Conservation (phyloP, 257 asterid species). For the Lavandula angustifolia region DNA sequence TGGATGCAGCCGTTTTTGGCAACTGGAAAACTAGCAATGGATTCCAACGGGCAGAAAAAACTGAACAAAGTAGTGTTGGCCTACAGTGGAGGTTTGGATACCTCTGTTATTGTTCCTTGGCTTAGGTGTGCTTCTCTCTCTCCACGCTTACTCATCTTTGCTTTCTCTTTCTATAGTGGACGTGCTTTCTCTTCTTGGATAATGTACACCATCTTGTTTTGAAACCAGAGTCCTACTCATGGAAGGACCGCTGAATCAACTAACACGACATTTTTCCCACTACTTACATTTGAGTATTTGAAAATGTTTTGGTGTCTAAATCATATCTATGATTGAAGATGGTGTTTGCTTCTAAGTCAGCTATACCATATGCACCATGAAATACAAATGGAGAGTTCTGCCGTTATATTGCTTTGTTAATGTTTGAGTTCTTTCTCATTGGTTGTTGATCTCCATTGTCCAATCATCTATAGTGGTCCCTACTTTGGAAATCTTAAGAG, state of each 20-base stretch:
- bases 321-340: background rate
- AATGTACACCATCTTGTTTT: background rate
- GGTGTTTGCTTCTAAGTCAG: background rate
- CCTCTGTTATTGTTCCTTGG: constrained; percentile 99
- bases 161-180: constrained; percentile 11
- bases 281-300: too few species aligned
- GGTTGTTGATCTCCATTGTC: background rate
- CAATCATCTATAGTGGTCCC: background rate
- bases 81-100: constrained; percentile 94
- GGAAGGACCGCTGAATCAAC: background rate
- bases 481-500: background rate
- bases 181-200: background rate
- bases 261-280: too few species aligned
- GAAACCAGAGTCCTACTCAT: background rate
- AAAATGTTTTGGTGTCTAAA: background rate
- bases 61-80: constrained; percentile 92
- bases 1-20: constrained; percentile 58
- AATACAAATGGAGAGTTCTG: background rate
- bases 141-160: background rate
- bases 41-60: constrained; percentile 49
- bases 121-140: constrained; percentile 53
- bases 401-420: background rate
- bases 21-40: constrained; percentile 46
- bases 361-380: too few species aligned
- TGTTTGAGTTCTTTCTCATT: background rate